Evolutionary conservation across 176 grass and related monocot genomes (phyloP).

Genomic region (Cenchrus fungigraminus): DNA sequence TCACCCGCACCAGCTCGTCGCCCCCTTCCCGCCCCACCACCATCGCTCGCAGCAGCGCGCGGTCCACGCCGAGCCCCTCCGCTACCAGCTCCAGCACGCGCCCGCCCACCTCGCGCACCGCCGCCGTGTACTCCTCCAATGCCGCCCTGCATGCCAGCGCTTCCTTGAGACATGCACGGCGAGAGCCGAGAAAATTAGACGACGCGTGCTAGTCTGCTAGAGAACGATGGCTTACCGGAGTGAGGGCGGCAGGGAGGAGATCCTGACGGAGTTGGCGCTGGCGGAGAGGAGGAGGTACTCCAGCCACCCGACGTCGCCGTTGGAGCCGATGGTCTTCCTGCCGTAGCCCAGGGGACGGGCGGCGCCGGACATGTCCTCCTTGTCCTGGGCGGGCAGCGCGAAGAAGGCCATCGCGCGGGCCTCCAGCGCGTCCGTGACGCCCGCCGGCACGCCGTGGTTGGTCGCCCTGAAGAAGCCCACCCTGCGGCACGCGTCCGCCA

Average conservation of each 20-base stretch:
- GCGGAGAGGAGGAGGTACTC: constrained; percentile 80
- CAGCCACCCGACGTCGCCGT: constrained; percentile 86
- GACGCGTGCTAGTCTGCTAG: too few relatives aligned
- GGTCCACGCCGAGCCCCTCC: constrained; percentile 55
- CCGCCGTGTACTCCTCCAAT: constrained; percentile 69
- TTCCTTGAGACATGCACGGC: too few relatives aligned
- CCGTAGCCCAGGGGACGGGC: constrained; percentile 63
- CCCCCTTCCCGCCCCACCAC: constrained; percentile 46
- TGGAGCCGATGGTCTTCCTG: constrained; percentile 73
- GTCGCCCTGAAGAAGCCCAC: constrained; percentile 80
- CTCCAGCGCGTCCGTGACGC: constrained; percentile 56
- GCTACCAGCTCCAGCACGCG: constrained; percentile 76
- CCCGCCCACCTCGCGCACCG: constrained; percentile 49
- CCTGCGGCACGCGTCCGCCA: constrained; percentile 58
- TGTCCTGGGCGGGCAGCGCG: constrained; percentile 52
- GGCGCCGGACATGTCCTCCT: constrained; percentile 48
- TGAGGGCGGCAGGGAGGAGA: constrained; percentile 16
- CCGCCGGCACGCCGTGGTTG: constrained; percentile 65
- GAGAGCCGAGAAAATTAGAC: too few relatives aligned
- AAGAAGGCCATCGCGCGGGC: constrained; percentile 66
- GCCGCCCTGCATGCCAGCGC: neutral
- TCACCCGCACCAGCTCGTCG: constrained; percentile 72
- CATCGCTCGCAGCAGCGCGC: constrained; percentile 49
- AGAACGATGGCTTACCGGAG: constrained; percentile 11
- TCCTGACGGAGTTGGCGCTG: neutral